Evolutionary conservation across 2,329 filamentous ascomycete species (phyloP), one percentile per base, ranked within the genome.

Genomic region (Bipolaris oryzae): DNA sequence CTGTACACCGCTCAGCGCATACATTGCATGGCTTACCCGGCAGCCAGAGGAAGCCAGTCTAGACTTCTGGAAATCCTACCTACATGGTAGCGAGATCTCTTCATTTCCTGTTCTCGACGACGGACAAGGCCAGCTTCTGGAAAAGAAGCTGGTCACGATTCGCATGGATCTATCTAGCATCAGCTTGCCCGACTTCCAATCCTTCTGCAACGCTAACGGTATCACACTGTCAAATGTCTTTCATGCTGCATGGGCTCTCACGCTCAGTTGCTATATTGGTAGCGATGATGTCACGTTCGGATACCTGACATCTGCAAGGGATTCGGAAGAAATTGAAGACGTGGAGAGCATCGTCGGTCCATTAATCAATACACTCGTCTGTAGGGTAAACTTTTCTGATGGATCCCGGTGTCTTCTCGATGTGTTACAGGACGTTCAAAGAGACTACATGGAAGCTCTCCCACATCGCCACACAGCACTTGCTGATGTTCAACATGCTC

Each of bases 211-310:
- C 37, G 62, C 69, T 6, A 69, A 76, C 45, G 78, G 78, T 3
- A 71, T 83, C 16, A 84, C 82, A 0, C 53, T 83, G 1, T 78
- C 82, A 2, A 83, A 82, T 55, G 76, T 78, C 0, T 72, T 79
- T 55, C 75, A 77, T 38, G 69, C 73, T 1, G 77, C 77, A 5
- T 79, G 77, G 77, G 76, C 71, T 1, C 50, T 79, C 16, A 73
- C 73, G 2, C 56, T 79, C 21, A 73, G 70, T n/a, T 67, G 55
- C 41, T 79, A 77, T 57, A 74, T 76, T 3, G 74, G 71, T 11
- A 72, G 66, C 20, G 60, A 63, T 3, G 70, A 78, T 20, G 73
- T 78, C 16, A 79, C 74, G 16, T 82, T 83, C 60, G 79, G 78
- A 10, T 82, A 81, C 58, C 74, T 80, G 46, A 73, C 67, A 0